Evolutionary conservation across 257 asterid genomes (phyloP), one percentile per base, ranked within the genome.

Genomic region (Solanum piurae): DNA sequence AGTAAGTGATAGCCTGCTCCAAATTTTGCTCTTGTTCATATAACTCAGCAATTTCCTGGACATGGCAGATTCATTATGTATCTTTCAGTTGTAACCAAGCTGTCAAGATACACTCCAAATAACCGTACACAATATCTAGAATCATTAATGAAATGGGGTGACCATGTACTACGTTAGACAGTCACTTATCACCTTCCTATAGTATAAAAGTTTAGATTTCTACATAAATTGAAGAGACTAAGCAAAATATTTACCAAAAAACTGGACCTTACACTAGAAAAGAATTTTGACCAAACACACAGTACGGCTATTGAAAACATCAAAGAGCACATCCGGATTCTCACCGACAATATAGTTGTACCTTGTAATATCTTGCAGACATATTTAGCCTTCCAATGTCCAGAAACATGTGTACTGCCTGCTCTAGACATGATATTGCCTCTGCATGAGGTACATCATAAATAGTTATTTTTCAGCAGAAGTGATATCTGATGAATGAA

Each of bases 311-410:
- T 76, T 0, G 29, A 20, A 27, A 80, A 29, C 20, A 80, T 46
- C 27, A 80, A 80, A 80, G 42, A 80, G 42, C 42, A 80, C 68
- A 46, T 16, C 14, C 12, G 11, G 31, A 27, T 86, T 86, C 83
- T 69, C 31, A 38, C 68, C 33, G 46, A 80, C 25, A 38, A 86
- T 77, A 71, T 13, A 72, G 42, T 20, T 66, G 14, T 92, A 97
- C 99, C 99, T 97, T 96, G 93, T 93, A 96, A 89, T 96, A 96
- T 94, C 98, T 94, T 82, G 99, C 99, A 49, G 96, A 89, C 99
- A 97, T 97, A 89, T 90, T 94, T 87, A 96, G 97, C 94, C 93
- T 92, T 87, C 83, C 83, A 74, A 36, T 74, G 21, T 96, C 99
- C 94, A 95, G 90, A 90, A 96, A 97, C 82, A 95, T 9, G 90